Evolutionary conservation across 1,284 basidiomycete species (phyloP), one percentile per base, ranked within the genome.

Genomic region (Uromyces viciae-fabae): DNA sequence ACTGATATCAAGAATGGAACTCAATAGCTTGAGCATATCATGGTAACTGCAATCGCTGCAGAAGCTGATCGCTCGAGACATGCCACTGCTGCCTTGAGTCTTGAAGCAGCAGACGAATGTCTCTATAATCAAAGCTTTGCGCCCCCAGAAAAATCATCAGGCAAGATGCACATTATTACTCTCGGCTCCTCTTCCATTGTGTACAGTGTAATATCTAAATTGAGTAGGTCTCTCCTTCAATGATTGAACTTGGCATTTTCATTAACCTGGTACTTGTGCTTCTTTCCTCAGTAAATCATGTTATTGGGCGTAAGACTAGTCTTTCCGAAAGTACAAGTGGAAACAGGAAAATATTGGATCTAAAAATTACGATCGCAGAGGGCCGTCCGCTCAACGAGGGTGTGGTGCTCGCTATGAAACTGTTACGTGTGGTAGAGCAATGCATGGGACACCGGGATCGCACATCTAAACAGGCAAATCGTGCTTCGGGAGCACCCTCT

Each of bases 111-210:
- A 3, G 42, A 36, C 56, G 77, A 79, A 79, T 71, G 68, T 71
- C 77, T 79, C 31, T 58, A 71, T 40, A 79, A 72, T 49, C 43
- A 36, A 28, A 38, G 36, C 28, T 72, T 79, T 25, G 77, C 64
- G 28, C 77, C 77, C 19, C 33, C 43, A 28, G 77, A 79, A 14
- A 38, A 52, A 22, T 22, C 77, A 43, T 42, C 72, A 36, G 66
- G 72, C 14, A 79, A 79, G 42, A 79, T 79, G 66, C 77, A 79
- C 52, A 60, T 79, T 17, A 60, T 79, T 33, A 79, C 77, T 46
- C 38, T 54, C 36, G 68, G 77, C 31, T 58, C 77, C 22, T 79
- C 77, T 31, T 58, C 77, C 1, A 58, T 62, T 31, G 54, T 79
- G 11, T 79, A 72, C 64, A 58, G 72, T 14, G 68, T 79, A 49